Evolutionary conservation across 164 flowering plant genomes (phyloP).

Genomic region (Sedum album): DNA sequence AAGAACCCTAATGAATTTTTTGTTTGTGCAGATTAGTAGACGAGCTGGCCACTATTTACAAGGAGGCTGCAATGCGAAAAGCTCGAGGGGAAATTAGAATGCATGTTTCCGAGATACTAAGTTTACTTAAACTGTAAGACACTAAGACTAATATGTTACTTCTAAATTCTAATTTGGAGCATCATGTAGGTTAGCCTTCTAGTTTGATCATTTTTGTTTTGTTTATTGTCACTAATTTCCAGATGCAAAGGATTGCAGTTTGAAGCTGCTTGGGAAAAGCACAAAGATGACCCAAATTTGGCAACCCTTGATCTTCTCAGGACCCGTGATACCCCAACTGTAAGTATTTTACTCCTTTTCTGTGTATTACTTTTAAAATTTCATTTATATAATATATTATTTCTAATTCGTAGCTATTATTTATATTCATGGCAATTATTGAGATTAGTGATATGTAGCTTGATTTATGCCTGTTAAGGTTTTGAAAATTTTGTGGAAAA

Average conservation of each 20-base stretch:
- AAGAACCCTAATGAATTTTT: neutral
- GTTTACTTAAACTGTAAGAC: slow-evolving; percentile 63
- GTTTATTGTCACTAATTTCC: slow-evolving; percentile 4
- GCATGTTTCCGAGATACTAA: slow-evolving; percentile 36
- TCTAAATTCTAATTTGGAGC: neutral
- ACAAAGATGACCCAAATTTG: slow-evolving; percentile 68
- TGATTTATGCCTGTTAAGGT: no score
- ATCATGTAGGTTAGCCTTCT: neutral
- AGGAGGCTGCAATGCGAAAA: slow-evolving; percentile 61
- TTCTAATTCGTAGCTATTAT: no score
- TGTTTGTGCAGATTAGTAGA: slow-evolving; percentile 54
- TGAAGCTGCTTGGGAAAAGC: slow-evolving; percentile 63
- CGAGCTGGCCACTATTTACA: slow-evolving; percentile 55
- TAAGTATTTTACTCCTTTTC: neutral
- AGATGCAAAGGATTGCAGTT: slow-evolving; percentile 78
- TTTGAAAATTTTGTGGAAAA: no score
- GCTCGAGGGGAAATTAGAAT: slow-evolving; percentile 56
- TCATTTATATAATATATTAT: neutral
- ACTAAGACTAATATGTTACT: slow-evolving; percentile 25
- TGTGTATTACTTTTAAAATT: neutral
- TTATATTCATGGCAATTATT: no score
- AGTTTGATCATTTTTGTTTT: neutral
- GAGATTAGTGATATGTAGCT: no score
- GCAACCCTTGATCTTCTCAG: slow-evolving; percentile 21
- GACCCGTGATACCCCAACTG: slow-evolving; percentile 12